phyloP scores from a whole-genome alignment of 179 eudicot genomes.

The Vitellaria paradoxa region DNA sequence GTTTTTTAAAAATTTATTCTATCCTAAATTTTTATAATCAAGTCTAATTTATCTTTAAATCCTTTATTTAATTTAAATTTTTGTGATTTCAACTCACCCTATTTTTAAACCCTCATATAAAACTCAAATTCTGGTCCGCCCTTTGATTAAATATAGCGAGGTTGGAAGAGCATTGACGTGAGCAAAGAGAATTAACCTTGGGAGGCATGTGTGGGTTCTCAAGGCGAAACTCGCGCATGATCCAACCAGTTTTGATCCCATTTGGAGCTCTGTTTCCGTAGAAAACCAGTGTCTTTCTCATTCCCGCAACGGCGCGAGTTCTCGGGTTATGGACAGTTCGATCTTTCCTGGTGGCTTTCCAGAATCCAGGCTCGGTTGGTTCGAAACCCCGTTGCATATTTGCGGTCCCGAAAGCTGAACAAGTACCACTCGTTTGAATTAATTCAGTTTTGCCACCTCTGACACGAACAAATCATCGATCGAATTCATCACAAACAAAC shows the following conservation, averaged over 20 bases:
- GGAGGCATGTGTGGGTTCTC: conserved; percentile 82
- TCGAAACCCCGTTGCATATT: conserved; percentile 70
- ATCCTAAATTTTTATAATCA: no score
- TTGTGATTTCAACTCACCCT: no score
- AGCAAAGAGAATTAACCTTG: conserved; percentile 40
- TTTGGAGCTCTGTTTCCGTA: conserved; percentile 72
- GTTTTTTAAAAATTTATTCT: no score
- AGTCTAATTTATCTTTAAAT: no score
- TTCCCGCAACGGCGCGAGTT: conserved; percentile 47
- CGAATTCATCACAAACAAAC: no score
- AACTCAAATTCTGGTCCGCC: no score
- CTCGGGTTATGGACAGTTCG: conserved; percentile 53
- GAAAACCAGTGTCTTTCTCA: conserved; percentile 84
- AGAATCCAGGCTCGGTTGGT: conserved; percentile 75
- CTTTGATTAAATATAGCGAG: no score
- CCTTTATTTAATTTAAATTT: no score
- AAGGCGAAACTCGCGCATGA: conserved; percentile 85
- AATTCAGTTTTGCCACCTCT: conserved; percentile 69
- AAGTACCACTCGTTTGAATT: conserved; percentile 71
- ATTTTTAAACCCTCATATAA: no score
- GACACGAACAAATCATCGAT: neutral
- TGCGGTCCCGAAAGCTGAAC: conserved; percentile 81
- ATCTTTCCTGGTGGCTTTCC: conserved; percentile 93
- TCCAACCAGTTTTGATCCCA: conserved; percentile 79
- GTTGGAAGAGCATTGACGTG: neutral